phyloP scores from a whole-genome alignment of 192 early-diverging fungal species.

The Linnemannia exigua region DNA sequence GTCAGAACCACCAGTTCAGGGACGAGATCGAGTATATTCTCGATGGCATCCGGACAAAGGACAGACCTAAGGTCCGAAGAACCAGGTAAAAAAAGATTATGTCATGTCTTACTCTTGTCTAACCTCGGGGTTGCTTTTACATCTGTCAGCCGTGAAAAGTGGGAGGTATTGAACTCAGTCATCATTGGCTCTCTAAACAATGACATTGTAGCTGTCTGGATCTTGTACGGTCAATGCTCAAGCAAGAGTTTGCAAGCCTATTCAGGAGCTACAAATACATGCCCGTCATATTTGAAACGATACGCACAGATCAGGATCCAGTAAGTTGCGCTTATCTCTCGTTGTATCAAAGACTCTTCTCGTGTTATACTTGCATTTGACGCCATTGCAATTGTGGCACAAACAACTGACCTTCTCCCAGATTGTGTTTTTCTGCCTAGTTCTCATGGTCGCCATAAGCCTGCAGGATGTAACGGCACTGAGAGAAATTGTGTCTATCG shows the following conservation, averaged over 20 bases:
- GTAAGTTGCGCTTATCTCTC: constrained; percentile 22
- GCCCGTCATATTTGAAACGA: constrained; percentile 46
- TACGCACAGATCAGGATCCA: constrained; percentile 55
- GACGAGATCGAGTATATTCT: constrained; percentile 75
- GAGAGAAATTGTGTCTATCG: constrained; percentile 31
- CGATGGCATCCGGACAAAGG: constrained; percentile 61
- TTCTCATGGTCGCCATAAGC: constrained; percentile 57
- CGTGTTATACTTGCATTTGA: background rate
- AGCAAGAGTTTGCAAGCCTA: constrained; percentile 48
- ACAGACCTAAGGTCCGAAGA: constrained; percentile 60
- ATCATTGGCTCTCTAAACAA: background rate
- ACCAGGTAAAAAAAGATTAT: constrained; percentile 55
- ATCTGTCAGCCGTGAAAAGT: background rate
- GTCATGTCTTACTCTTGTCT: too few species aligned
- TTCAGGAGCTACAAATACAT: constrained; percentile 62
- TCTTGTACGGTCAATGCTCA: constrained; percentile 63
- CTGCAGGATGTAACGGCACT: constrained; percentile 38
- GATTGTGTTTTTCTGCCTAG: constrained; percentile 56
- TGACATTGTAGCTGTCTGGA: constrained; percentile 61
- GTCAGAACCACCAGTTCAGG: constrained; percentile 66
- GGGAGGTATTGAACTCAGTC: background rate
- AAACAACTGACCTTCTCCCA: background rate
- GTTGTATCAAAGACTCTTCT: background rate
- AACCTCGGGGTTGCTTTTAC: background rate
- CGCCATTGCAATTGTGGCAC: background rate